Base-by-base conservation (phyloP, 208 protist genomes). In the Trypanosoma brucei region DNA sequence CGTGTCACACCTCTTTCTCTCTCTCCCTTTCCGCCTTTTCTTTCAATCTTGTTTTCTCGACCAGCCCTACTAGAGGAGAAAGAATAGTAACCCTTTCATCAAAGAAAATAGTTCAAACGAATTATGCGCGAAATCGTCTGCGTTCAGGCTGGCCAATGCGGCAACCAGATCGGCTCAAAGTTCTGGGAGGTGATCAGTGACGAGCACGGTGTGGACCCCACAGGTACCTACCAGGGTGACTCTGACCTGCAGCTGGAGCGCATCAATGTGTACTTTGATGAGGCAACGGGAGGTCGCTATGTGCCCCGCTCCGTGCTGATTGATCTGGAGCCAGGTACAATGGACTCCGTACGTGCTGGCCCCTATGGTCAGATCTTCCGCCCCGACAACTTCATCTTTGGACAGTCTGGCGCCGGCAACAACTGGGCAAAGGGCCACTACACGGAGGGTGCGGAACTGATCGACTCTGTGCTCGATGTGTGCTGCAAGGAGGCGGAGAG, bases 341-440 rank as follows among this genome's bases (percentile, higher is more conserved):
- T 99, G 87, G 97, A 99, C 84, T 86, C 91, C 30, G 87, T 99
- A 22, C 91, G 95, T 63, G 92, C 91, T 48, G 89, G 88, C 44
- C 88, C 91, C 14, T 96, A 94, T 68, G 97, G 97, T 65, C 79
- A 97, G 79, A 79, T 91, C 51, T 91, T 91, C 78, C 78, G 86
- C 64, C 75, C 98, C 60, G 97, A 99, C 79, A 99, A 99, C 91
- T 98, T 99, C 76, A 88, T 99, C 50, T 98, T 98, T 73, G 98
- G 98, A 46, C 94, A 99, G 84, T 90, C 89, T 59, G 97, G 97
- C 97, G 82, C 87, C 36, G 98, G 96, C 62, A 99, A 99, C 93
- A 99, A 99, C 93, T 99, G 98, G 98, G 94, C 92, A 55, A 97
- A 97, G 83, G 95, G 98, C 67, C 97, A 99, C 86, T 99, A 99